phyloP scores from a whole-genome alignment of 1,284 basidiomycete species.

The Polyporus tsugae region DNA sequence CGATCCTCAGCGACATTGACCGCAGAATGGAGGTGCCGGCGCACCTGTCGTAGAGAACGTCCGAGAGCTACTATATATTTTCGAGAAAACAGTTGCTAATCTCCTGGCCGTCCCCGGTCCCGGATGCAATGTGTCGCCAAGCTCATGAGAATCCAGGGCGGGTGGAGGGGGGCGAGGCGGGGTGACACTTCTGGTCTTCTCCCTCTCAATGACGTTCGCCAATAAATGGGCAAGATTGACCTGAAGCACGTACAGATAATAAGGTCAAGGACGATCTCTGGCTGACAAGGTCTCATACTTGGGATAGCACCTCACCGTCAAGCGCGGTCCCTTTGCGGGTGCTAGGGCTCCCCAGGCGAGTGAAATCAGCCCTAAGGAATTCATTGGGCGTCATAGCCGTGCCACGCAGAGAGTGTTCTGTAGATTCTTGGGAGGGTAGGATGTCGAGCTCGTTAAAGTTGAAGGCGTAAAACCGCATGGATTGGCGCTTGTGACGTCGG shows the following conservation, averaged over 20 bases:
- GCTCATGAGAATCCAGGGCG: neutral
- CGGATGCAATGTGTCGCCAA: too few species aligned
- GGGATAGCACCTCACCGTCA: constrained; percentile 26
- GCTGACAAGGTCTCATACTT: constrained; percentile 14
- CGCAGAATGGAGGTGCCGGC: neutral
- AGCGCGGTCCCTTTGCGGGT: constrained; percentile 6
- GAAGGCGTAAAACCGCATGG: constrained; percentile 36
- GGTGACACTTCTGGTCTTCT: neutral
- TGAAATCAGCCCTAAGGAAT: constrained; percentile 23
- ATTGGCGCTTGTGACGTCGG: constrained; percentile 24
- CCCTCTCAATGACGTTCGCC: constrained; percentile 15
- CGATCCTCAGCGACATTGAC: neutral
- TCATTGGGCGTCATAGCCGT: neutral
- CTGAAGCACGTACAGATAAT: neutral
- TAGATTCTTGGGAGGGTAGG: constrained; percentile 25
- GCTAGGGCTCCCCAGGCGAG: neutral
- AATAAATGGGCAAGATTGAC: constrained; percentile 26
- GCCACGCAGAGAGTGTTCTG: neutral
- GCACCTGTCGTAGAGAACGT: constrained; percentile 28
- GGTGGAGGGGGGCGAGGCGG: neutral
- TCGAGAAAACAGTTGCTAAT: neutral
- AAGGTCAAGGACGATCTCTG: neutral
- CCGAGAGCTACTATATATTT: constrained; percentile 9
- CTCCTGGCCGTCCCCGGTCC: too few species aligned
- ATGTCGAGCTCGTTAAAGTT: constrained; percentile 35